Percentiles rank a stretch among this genome's conserved stretches.
These are phyloP conservation scores for Cryphonectria nitschkei DNA, from an alignment of 2,329 filamentous ascomycete genomes.

Conservation along the genomic window DNA sequence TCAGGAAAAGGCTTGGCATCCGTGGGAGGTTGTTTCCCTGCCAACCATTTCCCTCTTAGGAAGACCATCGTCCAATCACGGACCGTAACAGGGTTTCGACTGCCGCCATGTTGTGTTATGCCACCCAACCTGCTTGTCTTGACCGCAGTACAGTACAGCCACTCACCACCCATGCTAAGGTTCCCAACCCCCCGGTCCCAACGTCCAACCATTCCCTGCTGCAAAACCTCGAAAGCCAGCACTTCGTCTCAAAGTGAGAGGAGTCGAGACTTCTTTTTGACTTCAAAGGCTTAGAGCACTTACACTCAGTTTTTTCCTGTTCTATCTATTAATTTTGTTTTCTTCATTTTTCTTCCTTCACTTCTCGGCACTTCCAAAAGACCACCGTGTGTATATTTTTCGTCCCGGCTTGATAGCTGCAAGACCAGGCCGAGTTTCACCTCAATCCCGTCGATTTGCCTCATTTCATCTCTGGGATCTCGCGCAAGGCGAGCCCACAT, in stretches of 20 bases:
- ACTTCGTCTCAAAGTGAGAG: background rate
- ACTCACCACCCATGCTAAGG: background rate
- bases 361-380: background rate
- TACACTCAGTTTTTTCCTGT: background rate
- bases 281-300: background rate
- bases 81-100: background rate
- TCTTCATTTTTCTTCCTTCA: background rate
- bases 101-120: background rate
- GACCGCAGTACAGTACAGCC: background rate
- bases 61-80: constrained; percentile 2
- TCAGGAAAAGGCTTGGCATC: background rate
- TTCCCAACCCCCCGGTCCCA: background rate
- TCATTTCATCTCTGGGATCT: background rate
- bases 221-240: constrained; percentile 3
- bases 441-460: background rate
- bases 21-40: background rate
- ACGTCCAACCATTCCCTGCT: background rate
- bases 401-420: background rate
- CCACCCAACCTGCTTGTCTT: background rate
- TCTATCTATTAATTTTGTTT: background rate
- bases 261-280: background rate
- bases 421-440: background rate
- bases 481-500: constrained; percentile 17
- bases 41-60: background rate
- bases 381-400: background rate